Base-by-base conservation (phyloP, 805 yeast genomes). In the Maudiozyma bulderi region DNA sequence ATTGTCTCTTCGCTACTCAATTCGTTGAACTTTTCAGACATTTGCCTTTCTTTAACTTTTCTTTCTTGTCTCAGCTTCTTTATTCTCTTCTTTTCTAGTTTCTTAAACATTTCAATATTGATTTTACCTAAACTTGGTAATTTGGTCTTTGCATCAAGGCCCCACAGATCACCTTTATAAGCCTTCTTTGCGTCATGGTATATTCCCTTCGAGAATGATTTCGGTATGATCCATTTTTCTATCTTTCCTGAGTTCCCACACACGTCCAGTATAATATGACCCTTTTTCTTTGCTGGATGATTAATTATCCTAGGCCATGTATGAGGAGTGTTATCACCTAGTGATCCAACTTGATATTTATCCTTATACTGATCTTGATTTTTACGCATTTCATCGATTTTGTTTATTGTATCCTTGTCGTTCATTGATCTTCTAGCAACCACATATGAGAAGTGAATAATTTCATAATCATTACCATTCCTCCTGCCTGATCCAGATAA, bases 181-280 rank as follows among this genome's bases (percentile, higher is more conserved):
- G 87, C 78, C 64, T 93, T 91, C 48, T 97, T 74, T 0, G 96
- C 96, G 69, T 93, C 98, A 60, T 86, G 95, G 57, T 87, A 93
- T 2, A 73, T 79, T 52, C 79, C 84, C 52, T 80, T 79, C 6
- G 87, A 85, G 48, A 77, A 73, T 15, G 95, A 81, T 62, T 82
- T 85, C 0, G 97, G 84, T 2, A 93, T 77, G 13, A 82, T 82
- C 96, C 97, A 89, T 51, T 82, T 80, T 66, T 91, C 97, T 41
- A 91, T 66, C 44, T 76, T 75, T 1, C 96, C 96, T 11, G 82
- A 74, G 0, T 90, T 77, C 0, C 87, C 80, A 71, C 96, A 88
- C 2, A 89, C 76, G 54, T 81, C 85, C 64, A 90, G 73, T 28
- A 79, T 71, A 14, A 91, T 93, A 67, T 89, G 95, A 3, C 89